Evolutionary conservation across 108 stramenopile species (phyloP), one percentile per base, ranked within the genome.

Genomic region (Poteriospumella lacustris): DNA sequence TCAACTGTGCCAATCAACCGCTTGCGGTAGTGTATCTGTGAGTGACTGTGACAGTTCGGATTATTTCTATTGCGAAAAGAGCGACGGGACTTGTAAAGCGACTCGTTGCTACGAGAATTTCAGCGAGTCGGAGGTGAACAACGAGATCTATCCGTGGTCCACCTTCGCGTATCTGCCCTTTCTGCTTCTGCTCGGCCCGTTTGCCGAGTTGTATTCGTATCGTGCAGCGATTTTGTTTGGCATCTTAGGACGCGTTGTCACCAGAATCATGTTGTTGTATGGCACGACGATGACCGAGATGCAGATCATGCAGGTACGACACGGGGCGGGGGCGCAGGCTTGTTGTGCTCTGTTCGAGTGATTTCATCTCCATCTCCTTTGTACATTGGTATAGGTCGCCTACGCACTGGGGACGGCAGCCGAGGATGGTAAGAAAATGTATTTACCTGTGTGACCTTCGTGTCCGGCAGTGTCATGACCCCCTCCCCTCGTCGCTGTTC

Each of bases 121-220:
- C 31, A 64, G 12, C 5, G 31, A 31, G 24, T 5, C 28, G 9
- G 33, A 64, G 36, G 60, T 64, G 9, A 64, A 64, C 36, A 64
- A 64, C 36, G 31, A 31, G 60, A 64, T 64, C 15, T 64, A 64
- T 24, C 60, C 60, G 5, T 64, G 60, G 60, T 3, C 60, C 9
- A 64, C 60, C 31, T 64, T 34, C 36, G 60, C 60, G 28, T 64
- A 64, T 64, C 31, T 64, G 36, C 60, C 60, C 15, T 64, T 64
- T 64, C 36, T 64, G 31, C 31, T 64, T 5, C 5, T 24, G 5
- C 36, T 64, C 33, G 60, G 60, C 9, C 15, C 60, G 3, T 64
- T 64, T 64, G 60, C 60, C 5, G 60, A 64, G 31, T 12, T 64
- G 5, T 3, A 34, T 12, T 64, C 60, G 3, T 64, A 64, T 34